Evolutionary conservation across 2,329 filamentous ascomycete species (phyloP), one percentile per base, ranked within the genome.

Genomic region (Hirsutella rhossiliensis): DNA sequence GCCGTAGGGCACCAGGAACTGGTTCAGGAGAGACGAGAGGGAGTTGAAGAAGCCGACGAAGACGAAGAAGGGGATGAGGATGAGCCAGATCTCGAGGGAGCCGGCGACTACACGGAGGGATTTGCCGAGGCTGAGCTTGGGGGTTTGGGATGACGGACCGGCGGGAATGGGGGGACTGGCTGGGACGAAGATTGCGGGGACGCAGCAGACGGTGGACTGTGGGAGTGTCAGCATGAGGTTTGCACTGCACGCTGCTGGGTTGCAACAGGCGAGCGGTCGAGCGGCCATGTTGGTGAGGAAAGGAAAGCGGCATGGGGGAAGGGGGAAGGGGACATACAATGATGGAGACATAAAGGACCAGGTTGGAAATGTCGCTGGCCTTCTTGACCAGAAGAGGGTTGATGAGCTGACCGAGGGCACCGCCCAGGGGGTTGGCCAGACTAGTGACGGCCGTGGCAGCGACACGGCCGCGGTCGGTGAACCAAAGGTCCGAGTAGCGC

Each of bases 11-110:
- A 77, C 69, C 50, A 97, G 76, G 59, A 97, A 86, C 59, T 96
- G 90, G 67, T 90, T 94, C 11, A 97, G 73, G 1, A 97, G 76
- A 2, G 84, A 84, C 41, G 88, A 94, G 52, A 89, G 71, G 52
- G 84, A 84, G 72, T 97, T 97, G 79, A 98, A 98, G 67, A 92
- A 82, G 54, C 84, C 88, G 48, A 95, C 86, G 62, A 88, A 95
- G 54, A 89, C 64, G 50, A 76, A 67, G 65, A 90, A 97, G n/a
- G 89, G 82, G 47, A 89, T 55, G 48, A 89, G 68, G 51, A 96
- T 65, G 49, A 95, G 74, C 74, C 81, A 94, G 63, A 94, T 83
- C 58, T 90, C 82, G 17, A 75, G 68, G 5, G 78, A 84, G 29
- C 56, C 59, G 20, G 51, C 38, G 38, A 89, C 62, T 17, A 75